Evolutionary conservation across 2,329 filamentous ascomycete species (phyloP), one percentile per base, ranked within the genome.

Genomic region (Nemania serpens): DNA sequence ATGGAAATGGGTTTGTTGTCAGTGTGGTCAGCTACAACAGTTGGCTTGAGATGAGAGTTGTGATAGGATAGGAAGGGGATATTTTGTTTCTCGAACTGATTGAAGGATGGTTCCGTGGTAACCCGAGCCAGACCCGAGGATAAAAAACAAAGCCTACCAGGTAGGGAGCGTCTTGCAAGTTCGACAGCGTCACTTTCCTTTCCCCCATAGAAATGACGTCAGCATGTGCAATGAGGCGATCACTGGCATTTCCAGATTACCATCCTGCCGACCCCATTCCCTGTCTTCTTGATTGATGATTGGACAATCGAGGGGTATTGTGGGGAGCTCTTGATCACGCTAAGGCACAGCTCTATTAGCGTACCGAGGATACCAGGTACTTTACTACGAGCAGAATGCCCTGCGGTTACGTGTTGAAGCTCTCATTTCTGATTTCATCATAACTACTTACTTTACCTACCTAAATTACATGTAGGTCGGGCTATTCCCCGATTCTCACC

Each of bases 251-350:
- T 18, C 37, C 6, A 15, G 45, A 41, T 54, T 13, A 15, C 17
- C 37, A 55, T 55, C 12, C n/a, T 50, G 13, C 20, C 29, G 10
- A 33, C 36, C 37, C 55, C 39, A 7, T 55, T 10, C n/a, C 36
- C 47, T 7, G 42, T 13, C 45, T 49, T 20, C 20, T 17, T 39
- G 59, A 13, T 13, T 20, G 42, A 18, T 57, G 59, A 64, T 62
- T 64, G 62, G 62, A 37, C 37, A 54, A 50, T 54, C 25, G 17
- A 50, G 7, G 25, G 25, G 48, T 17, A 11, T 18, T 58, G 51
- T 61, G 61, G 61, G 36, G 61, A 63, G 61, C 61, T 61, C 17
- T 22, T 13, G 22, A 25, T 34, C 13, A 34, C 62, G 61, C 61
- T 63, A 63, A 10, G 25, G 25, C 25, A 20, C 25, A 48, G 51